Evolutionary conservation across 2,329 filamentous ascomycete genomes (phyloP), one percentile per base, ranked within the genome.

Genomic region (Talaromyces atroroseus): DNA sequence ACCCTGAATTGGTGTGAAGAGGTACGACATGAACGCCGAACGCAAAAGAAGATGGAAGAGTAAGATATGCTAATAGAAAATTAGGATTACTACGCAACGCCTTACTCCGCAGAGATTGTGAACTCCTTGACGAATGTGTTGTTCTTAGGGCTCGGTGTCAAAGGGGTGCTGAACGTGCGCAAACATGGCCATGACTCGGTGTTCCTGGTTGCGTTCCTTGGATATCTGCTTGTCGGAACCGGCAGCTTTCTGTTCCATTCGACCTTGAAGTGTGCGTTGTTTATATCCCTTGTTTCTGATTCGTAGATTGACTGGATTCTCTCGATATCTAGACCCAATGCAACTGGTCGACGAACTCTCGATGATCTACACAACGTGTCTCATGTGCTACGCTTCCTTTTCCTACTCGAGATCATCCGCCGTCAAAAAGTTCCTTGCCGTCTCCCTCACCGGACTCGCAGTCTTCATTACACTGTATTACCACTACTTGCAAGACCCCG

Each of bases 1-100:
- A 90, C 87, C 0, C 66, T 90, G 46, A 89, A 91, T 69, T 91
- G 88, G 81, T 92, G 88, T 67, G 88, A 91, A 78, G 88, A 90
- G 79, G 86, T 85, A 69, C 2, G 12, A 2, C 32, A 36, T 29
- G 26, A 36, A 36, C 32, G 5, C 32, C 32, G 12, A 36, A 3
- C 14, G 11, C 32, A 14, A 36, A 16, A 16, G 5, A 36, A 36
- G 11, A 34, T n/a, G 29, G 11, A 8, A 10, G 14, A 36, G 14
- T 2, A 36, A 10, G 32, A 36, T 29, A 36, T 4, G 32, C 32
- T 36, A 36, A 36, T 36, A 12, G 14, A 16, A 76, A 10, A 5
- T 47, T 52, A 91, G 82, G 88, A 90, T 61, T 88, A 88, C 72
- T 87, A 87, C 76, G 83, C 86, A 38, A 91, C 87, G 3, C 78